Evolutionary conservation across 768 basidiomycete species (phyloP).

Genomic region (Coprinopsis sp.): DNA sequence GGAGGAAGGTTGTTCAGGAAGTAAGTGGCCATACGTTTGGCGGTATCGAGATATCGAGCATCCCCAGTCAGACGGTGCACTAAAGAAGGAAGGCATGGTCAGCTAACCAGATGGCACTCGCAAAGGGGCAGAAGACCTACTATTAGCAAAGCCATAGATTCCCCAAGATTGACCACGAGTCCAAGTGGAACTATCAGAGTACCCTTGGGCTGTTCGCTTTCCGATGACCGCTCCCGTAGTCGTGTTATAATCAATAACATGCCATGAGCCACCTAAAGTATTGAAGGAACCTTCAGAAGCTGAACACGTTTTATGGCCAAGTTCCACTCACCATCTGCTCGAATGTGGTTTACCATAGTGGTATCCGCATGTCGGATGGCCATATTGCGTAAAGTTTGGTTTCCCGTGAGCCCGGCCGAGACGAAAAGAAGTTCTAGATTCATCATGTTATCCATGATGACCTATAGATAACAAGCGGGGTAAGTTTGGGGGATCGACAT

Average conservation of each 20-base stretch:
- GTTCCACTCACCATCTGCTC: conserved; percentile 48
- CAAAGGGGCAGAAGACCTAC: conserved; percentile 32
- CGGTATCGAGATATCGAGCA: conserved; percentile 51
- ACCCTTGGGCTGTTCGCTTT: conserved; percentile 59
- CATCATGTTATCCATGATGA: conserved; percentile 82
- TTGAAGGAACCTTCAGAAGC: conserved; percentile 1
- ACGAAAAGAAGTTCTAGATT: conserved; percentile 66
- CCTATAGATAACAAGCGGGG: conserved; percentile 25
- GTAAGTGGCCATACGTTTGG: conserved; percentile 52
- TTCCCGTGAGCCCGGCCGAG: conserved; percentile 54
- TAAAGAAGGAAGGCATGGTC: conserved; percentile 16
- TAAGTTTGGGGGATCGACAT: no score
- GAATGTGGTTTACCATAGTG: conserved; percentile 63
- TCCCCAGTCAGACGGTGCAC: conserved; percentile 57
- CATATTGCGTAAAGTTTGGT: conserved; percentile 53
- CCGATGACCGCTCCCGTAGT: conserved; percentile 57
- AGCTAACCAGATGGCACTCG: not conserved
- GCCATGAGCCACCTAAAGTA: conserved; percentile 45
- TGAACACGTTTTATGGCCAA: not conserved
- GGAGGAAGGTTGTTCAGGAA: conserved; percentile 56
- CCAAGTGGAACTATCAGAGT: conserved; percentile 65
- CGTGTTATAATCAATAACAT: conserved; percentile 63
- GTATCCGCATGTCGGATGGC: conserved; percentile 63
- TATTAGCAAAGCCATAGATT: conserved; percentile 64
- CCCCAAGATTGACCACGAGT: conserved; percentile 72